Base-by-base conservation (phyloP, 768 basidiomycete species). In the Lactifluus hygrophoroides region DNA sequence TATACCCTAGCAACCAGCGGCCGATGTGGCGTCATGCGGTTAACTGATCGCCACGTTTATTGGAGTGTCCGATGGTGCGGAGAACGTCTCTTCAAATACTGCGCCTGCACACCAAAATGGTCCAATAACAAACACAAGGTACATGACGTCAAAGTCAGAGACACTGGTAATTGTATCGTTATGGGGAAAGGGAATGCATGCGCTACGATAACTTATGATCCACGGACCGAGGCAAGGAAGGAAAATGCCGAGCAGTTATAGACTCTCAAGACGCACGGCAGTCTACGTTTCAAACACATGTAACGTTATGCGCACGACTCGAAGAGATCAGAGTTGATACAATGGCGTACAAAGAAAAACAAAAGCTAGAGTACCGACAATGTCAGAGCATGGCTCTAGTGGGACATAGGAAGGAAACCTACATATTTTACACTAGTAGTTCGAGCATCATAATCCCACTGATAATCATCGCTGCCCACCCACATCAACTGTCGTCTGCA, bases 301-400 rank as follows among this genome's bases (percentile, higher is more conserved):
- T 23, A 60, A 56, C 47, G 52, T 32, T 54, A 59, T 54, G 52
- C 34, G 42, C 47, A 47, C 47, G 25, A 54, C 34, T 48, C 58
- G 46, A 59, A 43, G 25, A 47, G 52, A 54, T 58, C 38, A 21
- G 28, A 46, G 46, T 56, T 60, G 59, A 60, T 60, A 60, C 59
- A 60, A 49, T 40, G 54, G 49, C 53, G 53, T 59, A 59, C 58
- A 58, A 58, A 54, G 46, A 44, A 40, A 49, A 40, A 49, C 47
- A 54, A 59, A 54, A 54, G 58, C 58, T 54, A 27, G 27, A 11
- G 2, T 27, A 16, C 37, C 3, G 46, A 48, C 14, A 35, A 37
- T 16, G 32, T 54, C 40, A 59, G 44, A 23, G 14, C 32, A 37
- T 9, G 9, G 45, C n/a, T n/a, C 38, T 42, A 23, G 25, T 34